phyloP scores from a whole-genome alignment of 2,329 filamentous ascomycete genomes.

The Emergomyces africanus region DNA sequence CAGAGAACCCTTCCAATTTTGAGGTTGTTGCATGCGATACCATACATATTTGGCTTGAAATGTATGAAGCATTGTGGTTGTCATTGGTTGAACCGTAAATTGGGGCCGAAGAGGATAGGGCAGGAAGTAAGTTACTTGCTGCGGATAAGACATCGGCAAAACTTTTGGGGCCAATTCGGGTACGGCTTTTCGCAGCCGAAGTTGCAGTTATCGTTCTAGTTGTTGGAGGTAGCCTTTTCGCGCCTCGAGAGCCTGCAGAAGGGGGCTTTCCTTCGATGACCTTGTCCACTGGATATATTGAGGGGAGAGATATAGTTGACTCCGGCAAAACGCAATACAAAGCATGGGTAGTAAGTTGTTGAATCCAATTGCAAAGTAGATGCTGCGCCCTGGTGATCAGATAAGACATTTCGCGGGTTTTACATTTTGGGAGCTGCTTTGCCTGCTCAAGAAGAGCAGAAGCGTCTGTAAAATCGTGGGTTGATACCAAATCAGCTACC shows the following conservation, averaged over 20 bases:
- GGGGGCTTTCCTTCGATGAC: conserved; percentile 21
- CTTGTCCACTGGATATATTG: conserved; percentile 37
- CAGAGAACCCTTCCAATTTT: conserved; percentile 12
- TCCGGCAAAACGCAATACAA: conserved; percentile 85
- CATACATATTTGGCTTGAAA: conserved; percentile 31
- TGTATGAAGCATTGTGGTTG: conserved; percentile 24
- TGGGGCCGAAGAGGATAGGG: conserved; percentile 22
- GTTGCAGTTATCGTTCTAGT: conserved; percentile 15
- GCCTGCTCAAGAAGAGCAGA: conserved; percentile 37
- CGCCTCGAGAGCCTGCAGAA: conserved; percentile 13
- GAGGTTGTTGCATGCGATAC: conserved; percentile 29
- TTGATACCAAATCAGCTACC: conserved; percentile 21
- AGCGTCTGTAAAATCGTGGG: conserved; percentile 45
- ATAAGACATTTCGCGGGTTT: conserved; percentile 51
- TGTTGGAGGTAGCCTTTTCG: neutral
- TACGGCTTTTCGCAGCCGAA: conserved; percentile 15
- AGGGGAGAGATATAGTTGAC: conserved; percentile 78
- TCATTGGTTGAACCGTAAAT: conserved; percentile 28
- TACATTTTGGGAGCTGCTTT: conserved; percentile 19
- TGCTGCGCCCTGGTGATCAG: conserved; percentile 26
- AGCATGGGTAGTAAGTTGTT: conserved; percentile 57
- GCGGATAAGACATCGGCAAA: conserved; percentile 25
- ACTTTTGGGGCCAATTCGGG: conserved; percentile 21
- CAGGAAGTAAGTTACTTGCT: conserved; percentile 22
- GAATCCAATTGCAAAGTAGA: conserved; percentile 27